Evolutionary conservation across 2,329 filamentous ascomycete genomes (phyloP).

Genomic region (Incumbomyces lentus): DNA sequence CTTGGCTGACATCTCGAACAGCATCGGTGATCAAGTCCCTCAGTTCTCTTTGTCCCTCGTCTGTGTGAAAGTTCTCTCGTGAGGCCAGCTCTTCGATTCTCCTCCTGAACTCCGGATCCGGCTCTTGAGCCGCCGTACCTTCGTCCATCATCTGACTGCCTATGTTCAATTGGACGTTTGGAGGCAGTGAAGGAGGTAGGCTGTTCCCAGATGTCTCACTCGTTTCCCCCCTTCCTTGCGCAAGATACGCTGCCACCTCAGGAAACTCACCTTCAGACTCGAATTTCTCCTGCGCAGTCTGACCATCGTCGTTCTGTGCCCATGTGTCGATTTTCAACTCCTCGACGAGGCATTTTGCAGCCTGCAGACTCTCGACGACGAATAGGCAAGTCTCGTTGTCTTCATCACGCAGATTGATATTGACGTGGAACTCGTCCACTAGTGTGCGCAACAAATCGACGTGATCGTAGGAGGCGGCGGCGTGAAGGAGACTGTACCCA

Average conservation of each 20-base stretch:
- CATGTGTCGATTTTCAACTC: slow-evolving; percentile 63
- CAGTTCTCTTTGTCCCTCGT: slow-evolving; percentile 68
- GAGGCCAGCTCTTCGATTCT: slow-evolving; percentile 83
- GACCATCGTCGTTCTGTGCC: slow-evolving; percentile 60
- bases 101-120: slow-evolving; percentile 69
- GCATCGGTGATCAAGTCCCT: slow-evolving; percentile 72
- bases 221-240: slow-evolving; percentile 25
- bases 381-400: slow-evolving; percentile 93
- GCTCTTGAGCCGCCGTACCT: slow-evolving; percentile 47
- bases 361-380: slow-evolving; percentile 70
- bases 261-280: slow-evolving; percentile 68
- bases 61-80: slow-evolving; percentile 70
- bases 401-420: slow-evolving; percentile 75
- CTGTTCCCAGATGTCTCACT: slow-evolving; percentile 21
- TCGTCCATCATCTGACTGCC: slow-evolving; percentile 56
- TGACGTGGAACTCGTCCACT: slow-evolving; percentile 63
- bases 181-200: slow-evolving; percentile 55
- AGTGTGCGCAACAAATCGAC: slow-evolving; percentile 66
- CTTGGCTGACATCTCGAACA: slow-evolving; percentile 54
- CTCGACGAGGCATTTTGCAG: slow-evolving; percentile 70
- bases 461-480: slow-evolving; percentile 86
- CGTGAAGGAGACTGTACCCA: slow-evolving; percentile 89
- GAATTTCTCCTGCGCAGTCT: slow-evolving; percentile 74
- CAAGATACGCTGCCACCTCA: slow-evolving; percentile 62
- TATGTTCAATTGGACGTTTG: slow-evolving; percentile 67